Percentiles rank a stretch among this genome's conserved stretches.
Conservation (phyloP, 208 protist genomes). For the Wallacemonas sp. region DNA sequence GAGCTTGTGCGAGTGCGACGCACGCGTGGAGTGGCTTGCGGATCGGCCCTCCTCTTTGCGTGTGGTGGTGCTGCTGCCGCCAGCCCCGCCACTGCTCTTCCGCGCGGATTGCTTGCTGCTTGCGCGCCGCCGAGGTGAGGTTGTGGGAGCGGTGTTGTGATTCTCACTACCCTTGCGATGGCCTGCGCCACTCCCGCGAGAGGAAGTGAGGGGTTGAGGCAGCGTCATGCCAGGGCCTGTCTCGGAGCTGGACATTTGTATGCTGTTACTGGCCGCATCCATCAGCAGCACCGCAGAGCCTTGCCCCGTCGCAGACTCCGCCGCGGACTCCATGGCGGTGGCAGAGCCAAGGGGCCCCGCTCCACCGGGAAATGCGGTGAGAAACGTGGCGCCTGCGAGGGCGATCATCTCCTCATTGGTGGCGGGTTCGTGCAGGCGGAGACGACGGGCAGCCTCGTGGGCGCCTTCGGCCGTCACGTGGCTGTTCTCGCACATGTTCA, state of each 20-base stretch:
- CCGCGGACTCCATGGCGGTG: too few species aligned
- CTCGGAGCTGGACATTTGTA: neutral
- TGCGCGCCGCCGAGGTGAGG: neutral
- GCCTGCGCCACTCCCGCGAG: neutral
- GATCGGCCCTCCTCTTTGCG: neutral
- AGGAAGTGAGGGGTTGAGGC: neutral
- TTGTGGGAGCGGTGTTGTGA: neutral
- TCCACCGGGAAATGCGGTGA: neutral
- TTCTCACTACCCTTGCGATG: neutral
- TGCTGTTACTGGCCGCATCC: neutral
- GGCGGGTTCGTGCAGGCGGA: constrained; percentile 63
- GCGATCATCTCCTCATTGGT: constrained; percentile 60
- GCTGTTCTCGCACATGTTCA: constrained; percentile 78
- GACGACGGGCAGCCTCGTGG: constrained; percentile 59
- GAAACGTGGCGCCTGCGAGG: constrained; percentile 25
- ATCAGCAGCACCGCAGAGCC: too few species aligned
- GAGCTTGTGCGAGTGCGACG: neutral
- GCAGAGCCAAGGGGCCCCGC: too few species aligned
- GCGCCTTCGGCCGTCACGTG: constrained; percentile 57
- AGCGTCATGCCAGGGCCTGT: neutral
- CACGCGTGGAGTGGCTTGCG: neutral
- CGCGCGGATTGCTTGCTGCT: neutral
- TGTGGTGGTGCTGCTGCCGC: neutral
- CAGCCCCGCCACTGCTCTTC: neutral
- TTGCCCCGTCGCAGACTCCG: too few species aligned